Evolutionary conservation across 2,329 filamentous ascomycete species (phyloP), one percentile per base, ranked within the genome.

Genomic region (Diaporthe capsici): DNA sequence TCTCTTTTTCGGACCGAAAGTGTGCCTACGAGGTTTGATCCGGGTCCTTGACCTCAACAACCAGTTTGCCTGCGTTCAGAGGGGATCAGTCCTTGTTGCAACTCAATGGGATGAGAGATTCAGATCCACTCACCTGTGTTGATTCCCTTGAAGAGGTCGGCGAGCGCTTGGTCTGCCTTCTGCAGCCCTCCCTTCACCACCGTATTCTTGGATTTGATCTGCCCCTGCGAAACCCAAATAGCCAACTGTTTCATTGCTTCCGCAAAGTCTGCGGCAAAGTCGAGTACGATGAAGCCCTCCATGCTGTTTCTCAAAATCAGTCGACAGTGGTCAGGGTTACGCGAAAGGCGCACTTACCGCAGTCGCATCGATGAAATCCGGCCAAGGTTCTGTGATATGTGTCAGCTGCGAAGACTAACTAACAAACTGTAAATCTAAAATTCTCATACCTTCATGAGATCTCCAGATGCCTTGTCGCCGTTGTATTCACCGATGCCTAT

Each of bases 211-310:
- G 91, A 85, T 88, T 94, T 91, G 77, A 96, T 83, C 85, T 92
- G 94, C 68, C 94, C 94, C 81, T 94, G 91, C 2, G 86, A 85
- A n/a, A 95, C 81, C 93, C 94, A 95, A 77, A 89, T 83, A 1
- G 88, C 88, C 20, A 95, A 85, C 79, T 95, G 88, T 81, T 88
- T 85, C 78, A 89, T 84, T 0, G 92, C 94, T 57, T 84, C 82
- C 0, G 87, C 81, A 81, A 89, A 94, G 80, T 92, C 87, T 71
- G 88, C 85, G 6, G 82, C 84, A 80, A 89, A 94, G 82, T 95
- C 94, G 73, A 94, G 90, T 67, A 95, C 89, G 77, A 95, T 92
- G 84, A 96, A 95, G 0, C 93, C 93, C 84, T 93, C 88, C 87
- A 94, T 91, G 72, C 78, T 81, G 58, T 17, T 17, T 70, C 31